Evolutionary conservation across 2,329 filamentous ascomycete species (phyloP), one percentile per base, ranked within the genome.

Genomic region (Cordyceps militaris): DNA sequence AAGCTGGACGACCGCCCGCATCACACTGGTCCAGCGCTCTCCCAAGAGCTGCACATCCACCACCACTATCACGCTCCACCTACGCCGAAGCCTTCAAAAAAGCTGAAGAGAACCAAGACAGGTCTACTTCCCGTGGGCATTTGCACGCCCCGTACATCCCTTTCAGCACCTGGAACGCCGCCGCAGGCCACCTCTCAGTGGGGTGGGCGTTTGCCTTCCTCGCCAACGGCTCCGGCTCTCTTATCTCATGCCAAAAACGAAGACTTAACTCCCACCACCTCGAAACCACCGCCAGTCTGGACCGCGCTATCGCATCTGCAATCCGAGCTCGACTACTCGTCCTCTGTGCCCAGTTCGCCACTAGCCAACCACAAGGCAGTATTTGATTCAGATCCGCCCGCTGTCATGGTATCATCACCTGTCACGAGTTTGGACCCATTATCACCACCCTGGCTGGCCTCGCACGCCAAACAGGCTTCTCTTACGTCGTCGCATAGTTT

Each of bases 31-130:
- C 62, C 64, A 7, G 63, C 65, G 11, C 54, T 67, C 9, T 86
- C 87, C 0, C 87, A 89, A 65, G 89, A 94, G 66, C 75, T 97
- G 14, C 93, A 97, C 66, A 89, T 97, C 47, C 93, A 97, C 67
- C 92, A 97, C 66, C 93, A 97, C 69, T 96, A 96, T 67, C 91
- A 97, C 63, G 82, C 86, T 11, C 75, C 84, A 1, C 74, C 80
- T 55, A 86, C 84, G 68, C 28, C 55, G 24, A 76, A 80, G 21
- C 85, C 88, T 59, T 67, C 70, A 16, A 81, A 82, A 63, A 85
- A 85, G 60, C 76, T 82, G 9, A 89, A 85, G 73, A 95, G 90
- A 74, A 88, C 86, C 74, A 84, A 89, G 2, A 81, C 83, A 32
- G 79, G 83, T 23, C 74, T 89, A 10, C 81, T 80, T 13, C 76